phyloP scores from a whole-genome alignment of 805 yeast species.

The Cyberlindnera bimundalis region DNA sequence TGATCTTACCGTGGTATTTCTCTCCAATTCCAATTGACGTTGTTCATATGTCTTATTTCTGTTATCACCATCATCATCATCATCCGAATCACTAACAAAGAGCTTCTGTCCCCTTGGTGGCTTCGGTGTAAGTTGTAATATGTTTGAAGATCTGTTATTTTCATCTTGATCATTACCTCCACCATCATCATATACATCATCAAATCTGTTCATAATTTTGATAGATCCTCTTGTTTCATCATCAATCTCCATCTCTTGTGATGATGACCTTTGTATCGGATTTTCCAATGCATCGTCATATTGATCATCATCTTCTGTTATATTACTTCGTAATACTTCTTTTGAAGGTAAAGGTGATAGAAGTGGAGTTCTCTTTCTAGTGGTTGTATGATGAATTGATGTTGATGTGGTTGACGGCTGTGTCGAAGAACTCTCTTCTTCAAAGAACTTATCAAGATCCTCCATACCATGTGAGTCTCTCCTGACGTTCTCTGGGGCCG shows the following conservation, averaged over 20 bases:
- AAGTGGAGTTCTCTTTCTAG: constrained; percentile 13
- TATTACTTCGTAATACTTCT: constrained; percentile 8
- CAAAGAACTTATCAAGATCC: constrained; percentile 64
- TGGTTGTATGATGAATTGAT: not conserved
- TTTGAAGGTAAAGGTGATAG: constrained; percentile 16
- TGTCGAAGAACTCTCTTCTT: constrained; percentile 31
- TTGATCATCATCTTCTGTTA: constrained; percentile 20
- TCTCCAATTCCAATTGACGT: constrained; percentile 19
- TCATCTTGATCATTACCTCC: no score
- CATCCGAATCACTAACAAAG: constrained; percentile 19
- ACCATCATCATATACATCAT: not conserved
- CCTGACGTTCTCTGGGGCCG: constrained; percentile 42
- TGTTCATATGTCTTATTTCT: constrained; percentile 13
- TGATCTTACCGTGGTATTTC: constrained; percentile 20
- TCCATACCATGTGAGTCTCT: constrained; percentile 64
- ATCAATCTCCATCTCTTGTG: constrained; percentile 29
- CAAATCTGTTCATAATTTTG: constrained; percentile 12
- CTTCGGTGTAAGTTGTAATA: constrained; percentile 3
- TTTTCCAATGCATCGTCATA: constrained; percentile 23
- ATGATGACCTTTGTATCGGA: constrained; percentile 11
- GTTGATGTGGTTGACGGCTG: constrained; percentile 1
- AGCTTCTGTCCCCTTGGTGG: constrained; percentile 17
- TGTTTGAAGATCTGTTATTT: no score
- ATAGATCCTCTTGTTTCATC: constrained; percentile 25
- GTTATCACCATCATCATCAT: not conserved